Conservation (phyloP, 768 basidiomycete species). For the Tephrocybe rancida region DNA sequence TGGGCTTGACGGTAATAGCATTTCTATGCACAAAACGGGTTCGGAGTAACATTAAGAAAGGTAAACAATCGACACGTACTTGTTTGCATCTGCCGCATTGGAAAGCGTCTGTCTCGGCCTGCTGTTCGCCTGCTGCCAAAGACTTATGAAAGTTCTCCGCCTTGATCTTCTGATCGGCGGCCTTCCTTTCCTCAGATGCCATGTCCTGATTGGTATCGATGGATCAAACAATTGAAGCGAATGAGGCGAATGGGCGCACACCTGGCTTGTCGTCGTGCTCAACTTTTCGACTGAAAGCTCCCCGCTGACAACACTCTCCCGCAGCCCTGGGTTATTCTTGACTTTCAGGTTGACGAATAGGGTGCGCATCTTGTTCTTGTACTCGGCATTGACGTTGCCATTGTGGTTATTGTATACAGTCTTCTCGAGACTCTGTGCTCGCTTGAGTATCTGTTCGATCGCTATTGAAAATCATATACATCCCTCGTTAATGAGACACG, state of each 20-base stretch:
- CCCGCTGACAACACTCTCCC: conserved; percentile 86
- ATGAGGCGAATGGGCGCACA: conserved; percentile 30
- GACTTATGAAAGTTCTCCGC: conserved; percentile 90
- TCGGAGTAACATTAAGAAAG: not conserved
- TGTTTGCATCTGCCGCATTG: conserved; percentile 95
- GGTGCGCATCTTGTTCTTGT: conserved; percentile 83
- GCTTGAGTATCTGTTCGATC: conserved; percentile 62
- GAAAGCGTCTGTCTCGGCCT: conserved; percentile 98
- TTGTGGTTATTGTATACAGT: conserved; percentile 54
- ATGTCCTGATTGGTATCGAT: conserved; percentile 65
- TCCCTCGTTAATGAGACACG: not conserved
- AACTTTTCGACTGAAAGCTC: conserved; percentile 72
- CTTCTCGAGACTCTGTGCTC: conserved; percentile 74
- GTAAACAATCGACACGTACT: conserved; percentile 36
- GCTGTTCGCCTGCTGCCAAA: conserved; percentile 83
- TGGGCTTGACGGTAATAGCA: conserved; percentile 95
- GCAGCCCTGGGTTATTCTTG: conserved; percentile 85
- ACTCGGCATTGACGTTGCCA: conserved; percentile 44
- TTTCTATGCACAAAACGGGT: conserved; percentile 50
- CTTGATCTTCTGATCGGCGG: conserved; percentile 78
- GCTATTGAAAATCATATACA: conserved; percentile 44
- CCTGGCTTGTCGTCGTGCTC: conserved; percentile 80
- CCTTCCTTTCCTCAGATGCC: conserved; percentile 91
- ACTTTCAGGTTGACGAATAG: conserved; percentile 95
- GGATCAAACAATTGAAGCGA: not conserved